phyloP scores from a whole-genome alignment of 2,329 filamentous ascomycete species.

The Lachnellula hyalina region DNA sequence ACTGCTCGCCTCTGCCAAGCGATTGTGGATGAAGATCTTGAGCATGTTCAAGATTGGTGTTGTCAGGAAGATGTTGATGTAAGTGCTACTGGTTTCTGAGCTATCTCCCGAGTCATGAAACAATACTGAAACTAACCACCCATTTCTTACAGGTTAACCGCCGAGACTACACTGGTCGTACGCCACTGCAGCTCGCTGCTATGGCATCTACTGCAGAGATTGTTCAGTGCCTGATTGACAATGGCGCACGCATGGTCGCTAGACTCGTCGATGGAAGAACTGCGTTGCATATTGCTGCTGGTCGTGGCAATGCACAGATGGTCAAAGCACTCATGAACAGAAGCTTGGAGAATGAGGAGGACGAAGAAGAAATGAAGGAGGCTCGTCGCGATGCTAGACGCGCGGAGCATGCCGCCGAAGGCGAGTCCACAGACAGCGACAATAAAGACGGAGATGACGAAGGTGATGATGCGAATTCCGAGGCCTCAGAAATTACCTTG shows the following conservation, averaged over 20 bases:
- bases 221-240: constrained; percentile 65
- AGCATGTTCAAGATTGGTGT: constrained; percentile 66
- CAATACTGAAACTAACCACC: no score
- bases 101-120: no score
- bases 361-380: constrained; percentile 55
- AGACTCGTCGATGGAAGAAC: constrained; percentile 75
- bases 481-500: constrained; percentile 28
- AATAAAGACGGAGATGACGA: constrained; percentile 26
- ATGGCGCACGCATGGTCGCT: constrained; percentile 66
- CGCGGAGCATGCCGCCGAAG: constrained; percentile 5
- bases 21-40: constrained; percentile 68
- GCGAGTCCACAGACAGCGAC: neutral
- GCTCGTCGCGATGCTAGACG: constrained; percentile 31
- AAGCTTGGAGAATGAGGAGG: constrained; percentile 68
- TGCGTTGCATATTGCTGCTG: constrained; percentile 75
- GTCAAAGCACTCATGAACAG: constrained; percentile 67
- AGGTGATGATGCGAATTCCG: constrained; percentile 35
- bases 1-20: constrained; percentile 73
- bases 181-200: constrained; percentile 72
- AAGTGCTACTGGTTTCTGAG: neutral
- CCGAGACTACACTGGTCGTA: constrained; percentile 72
- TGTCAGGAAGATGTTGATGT: constrained; percentile 60
- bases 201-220: constrained; percentile 64
- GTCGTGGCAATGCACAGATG: constrained; percentile 63
- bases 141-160: constrained; percentile 52